Evolutionary conservation across 1,284 basidiomycete genomes (phyloP).

Genomic region (Hemileccinum hortonii): DNA sequence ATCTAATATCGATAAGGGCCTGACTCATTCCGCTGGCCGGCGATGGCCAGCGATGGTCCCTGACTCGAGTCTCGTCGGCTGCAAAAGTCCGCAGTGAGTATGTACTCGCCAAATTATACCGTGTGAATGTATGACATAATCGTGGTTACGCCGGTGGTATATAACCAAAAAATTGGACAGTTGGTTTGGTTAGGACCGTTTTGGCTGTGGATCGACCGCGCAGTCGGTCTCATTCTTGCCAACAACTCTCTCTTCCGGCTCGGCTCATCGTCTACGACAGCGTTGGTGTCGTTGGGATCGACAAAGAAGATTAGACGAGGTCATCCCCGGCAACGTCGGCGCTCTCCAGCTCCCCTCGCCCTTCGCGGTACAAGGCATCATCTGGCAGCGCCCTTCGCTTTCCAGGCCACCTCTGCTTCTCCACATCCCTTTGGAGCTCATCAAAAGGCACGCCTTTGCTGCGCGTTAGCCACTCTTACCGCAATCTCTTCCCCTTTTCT

Average conservation of each 20-base stretch:
- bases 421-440: slow-evolving; percentile 22
- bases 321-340: slow-evolving; percentile 24
- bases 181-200: slow-evolving; percentile 25
- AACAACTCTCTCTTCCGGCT: slow-evolving; percentile 37
- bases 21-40: slow-evolving; percentile 20
- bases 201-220: slow-evolving; percentile 48
- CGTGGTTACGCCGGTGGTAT: slow-evolving; percentile 16
- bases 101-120: slow-evolving; percentile 1
- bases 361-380: slow-evolving; percentile 21
- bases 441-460: slow-evolving; percentile 89
- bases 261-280: slow-evolving; percentile 40
- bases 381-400: slow-evolving; percentile 31
- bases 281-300: slow-evolving; percentile 44
- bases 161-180: slow-evolving; percentile 28
- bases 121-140: slow-evolving; percentile 35
- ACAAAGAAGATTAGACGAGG: slow-evolving; percentile 30
- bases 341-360: slow-evolving; percentile 9
- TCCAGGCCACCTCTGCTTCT: slow-evolving; percentile 37
- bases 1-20: slow-evolving; percentile 20
- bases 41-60: slow-evolving; percentile 30
- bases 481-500: slow-evolving; percentile 28
- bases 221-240: slow-evolving; percentile 40
- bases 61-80: slow-evolving; percentile 9
- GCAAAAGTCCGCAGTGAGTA: slow-evolving; percentile 8
- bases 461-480: slow-evolving; percentile 71